Conservation (phyloP, 306 rosid species). For the Vachellia pachyceras region DNA sequence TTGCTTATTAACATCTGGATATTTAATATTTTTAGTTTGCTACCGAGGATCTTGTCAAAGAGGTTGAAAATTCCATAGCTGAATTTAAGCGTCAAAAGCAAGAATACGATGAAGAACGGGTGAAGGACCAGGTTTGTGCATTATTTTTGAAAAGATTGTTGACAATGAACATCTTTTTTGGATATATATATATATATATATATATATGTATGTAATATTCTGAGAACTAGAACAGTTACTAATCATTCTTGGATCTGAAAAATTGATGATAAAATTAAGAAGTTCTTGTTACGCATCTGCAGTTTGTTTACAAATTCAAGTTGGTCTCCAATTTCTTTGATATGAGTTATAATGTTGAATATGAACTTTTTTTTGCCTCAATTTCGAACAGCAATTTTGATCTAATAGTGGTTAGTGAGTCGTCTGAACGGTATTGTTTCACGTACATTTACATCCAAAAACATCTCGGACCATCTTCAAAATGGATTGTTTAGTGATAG, state of each 20-base stretch:
- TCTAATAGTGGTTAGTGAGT: background rate
- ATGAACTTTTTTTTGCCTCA: background rate
- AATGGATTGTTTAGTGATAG: conserved; percentile 10
- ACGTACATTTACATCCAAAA: background rate
- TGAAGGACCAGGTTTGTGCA: conserved; percentile 73
- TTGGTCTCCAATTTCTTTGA: background rate
- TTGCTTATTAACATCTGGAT: conserved; percentile 27
- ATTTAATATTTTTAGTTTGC: conserved; percentile 59
- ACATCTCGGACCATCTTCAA: conserved; percentile 14
- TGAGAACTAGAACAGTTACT: background rate
- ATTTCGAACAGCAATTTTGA: background rate
- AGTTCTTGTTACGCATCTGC: background rate
- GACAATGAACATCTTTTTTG: background rate
- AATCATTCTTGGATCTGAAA: background rate
- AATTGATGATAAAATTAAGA: background rate
- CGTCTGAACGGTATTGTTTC: background rate
- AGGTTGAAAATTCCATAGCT: conserved; percentile 84
- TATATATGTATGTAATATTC: no score
- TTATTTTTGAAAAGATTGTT: conserved; percentile 33
- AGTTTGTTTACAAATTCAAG: background rate
- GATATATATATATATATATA: background rate
- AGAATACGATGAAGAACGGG: conserved; percentile 89
- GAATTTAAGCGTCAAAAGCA: conserved; percentile 86
- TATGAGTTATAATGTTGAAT: background rate
- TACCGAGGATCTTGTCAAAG: conserved; percentile 80